phyloP scores from a whole-genome alignment of 345 rosid genomes.

The Eutrema yunnanense region DNA sequence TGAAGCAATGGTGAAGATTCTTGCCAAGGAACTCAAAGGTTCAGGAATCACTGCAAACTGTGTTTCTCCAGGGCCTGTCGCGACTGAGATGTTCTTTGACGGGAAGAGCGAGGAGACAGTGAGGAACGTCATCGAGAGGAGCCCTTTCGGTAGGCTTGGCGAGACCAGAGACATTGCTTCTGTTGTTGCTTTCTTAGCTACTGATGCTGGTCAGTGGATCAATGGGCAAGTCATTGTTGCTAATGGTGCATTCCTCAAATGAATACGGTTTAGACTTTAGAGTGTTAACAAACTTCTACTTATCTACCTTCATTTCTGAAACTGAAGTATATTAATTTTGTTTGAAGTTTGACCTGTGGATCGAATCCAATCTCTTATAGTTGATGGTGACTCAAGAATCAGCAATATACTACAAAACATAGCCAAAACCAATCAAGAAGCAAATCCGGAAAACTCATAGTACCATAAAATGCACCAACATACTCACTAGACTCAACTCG shows the following conservation, averaged over 20 bases:
- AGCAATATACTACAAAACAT: conserved; percentile 1
- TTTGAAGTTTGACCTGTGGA: background rate
- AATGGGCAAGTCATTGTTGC: conserved; percentile 44
- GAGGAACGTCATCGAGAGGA: conserved; percentile 14
- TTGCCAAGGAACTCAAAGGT: conserved; percentile 53
- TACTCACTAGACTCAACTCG: background rate
- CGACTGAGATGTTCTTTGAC: conserved; percentile 42
- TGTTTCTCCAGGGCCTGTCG: conserved; percentile 49
- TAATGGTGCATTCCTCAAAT: conserved; percentile 41
- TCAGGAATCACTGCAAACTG: conserved; percentile 45
- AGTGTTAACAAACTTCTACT: background rate
- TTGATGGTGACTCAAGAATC: background rate
- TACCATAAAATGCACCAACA: conserved; percentile 5
- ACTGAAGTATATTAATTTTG: background rate
- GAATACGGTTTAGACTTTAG: background rate
- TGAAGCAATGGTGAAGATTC: conserved; percentile 43
- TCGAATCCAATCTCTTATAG: background rate
- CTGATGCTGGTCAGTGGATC: conserved; percentile 49
- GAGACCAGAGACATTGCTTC: conserved; percentile 36
- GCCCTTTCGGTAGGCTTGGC: conserved; percentile 44
- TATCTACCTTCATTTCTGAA: background rate
- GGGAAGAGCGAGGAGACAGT: conserved; percentile 40
- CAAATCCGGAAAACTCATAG: background rate
- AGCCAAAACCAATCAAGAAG: background rate
- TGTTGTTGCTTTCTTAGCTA: conserved; percentile 47